These are phyloP conservation scores for Phyllosticta citriasiana DNA, from an alignment of 2,329 filamentous ascomycete species.

Conservation along the genomic window DNA sequence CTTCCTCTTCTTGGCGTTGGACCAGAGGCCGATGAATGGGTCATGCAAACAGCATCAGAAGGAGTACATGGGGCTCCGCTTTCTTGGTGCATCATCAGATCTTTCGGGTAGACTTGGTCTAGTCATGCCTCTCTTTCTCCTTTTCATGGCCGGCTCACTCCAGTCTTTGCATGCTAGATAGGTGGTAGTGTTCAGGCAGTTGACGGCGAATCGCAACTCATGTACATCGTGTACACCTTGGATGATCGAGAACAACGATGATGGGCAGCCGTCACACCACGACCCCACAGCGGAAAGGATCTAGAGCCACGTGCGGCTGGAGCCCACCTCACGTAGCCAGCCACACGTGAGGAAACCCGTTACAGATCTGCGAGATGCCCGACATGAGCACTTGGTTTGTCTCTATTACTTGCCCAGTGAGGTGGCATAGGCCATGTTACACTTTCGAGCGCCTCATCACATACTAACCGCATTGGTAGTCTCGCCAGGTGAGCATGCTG, in stretches of 20 bases:
- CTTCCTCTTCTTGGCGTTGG: neutral
- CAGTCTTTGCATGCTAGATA: neutral
- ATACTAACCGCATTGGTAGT: neutral
- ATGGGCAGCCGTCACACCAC: neutral
- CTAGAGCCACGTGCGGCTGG: neutral
- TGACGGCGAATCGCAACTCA: neutral
- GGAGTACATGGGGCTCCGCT: neutral
- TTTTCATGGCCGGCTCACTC: neutral
- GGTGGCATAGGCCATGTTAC: neutral
- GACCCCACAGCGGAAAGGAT: neutral
- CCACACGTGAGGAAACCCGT: neutral
- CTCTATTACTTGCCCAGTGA: neutral
- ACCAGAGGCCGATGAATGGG: neutral
- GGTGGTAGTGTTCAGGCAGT: neutral
- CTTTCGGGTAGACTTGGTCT: neutral
- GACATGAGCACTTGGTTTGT: neutral
- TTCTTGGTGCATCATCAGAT: neutral
- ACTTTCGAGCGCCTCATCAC: neutral
- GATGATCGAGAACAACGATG: neutral
- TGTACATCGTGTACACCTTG: neutral
- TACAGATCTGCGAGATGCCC: neutral
- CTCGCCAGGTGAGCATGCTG: neutral
- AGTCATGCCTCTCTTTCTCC: neutral
- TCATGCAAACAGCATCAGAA: neutral
- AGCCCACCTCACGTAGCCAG: neutral